These are phyloP conservation scores for Colletotrichum sp. DNA, from an alignment of 2,329 filamentous ascomycete genomes.

Conservation along the genomic window DNA sequence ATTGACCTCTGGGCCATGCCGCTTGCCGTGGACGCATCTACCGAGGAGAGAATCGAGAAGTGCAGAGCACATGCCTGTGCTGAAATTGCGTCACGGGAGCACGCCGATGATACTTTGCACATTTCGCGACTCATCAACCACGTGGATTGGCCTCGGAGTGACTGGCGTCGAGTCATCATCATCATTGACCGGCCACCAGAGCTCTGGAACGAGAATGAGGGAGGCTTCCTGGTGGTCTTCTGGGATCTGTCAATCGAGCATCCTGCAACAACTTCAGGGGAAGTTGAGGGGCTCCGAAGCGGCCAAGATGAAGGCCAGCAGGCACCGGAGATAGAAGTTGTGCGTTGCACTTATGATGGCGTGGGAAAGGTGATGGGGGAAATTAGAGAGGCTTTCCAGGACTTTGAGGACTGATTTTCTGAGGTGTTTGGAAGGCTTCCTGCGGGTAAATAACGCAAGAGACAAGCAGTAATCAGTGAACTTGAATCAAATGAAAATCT, in stretches of 20 bases:
- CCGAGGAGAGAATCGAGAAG: background rate
- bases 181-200: background rate
- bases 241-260: background rate
- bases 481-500: background rate
- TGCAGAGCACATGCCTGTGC: background rate
- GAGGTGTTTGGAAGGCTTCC: background rate
- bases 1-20: constrained; percentile 10
- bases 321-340: background rate
- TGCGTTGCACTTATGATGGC: background rate
- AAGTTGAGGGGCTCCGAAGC: background rate
- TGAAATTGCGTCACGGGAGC: background rate
- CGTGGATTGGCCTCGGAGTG: background rate
- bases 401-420: background rate
- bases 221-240: background rate
- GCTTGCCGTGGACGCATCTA: background rate
- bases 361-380: background rate
- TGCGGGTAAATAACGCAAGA: background rate
- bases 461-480: background rate
- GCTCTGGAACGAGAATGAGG: background rate
- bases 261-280: background rate
- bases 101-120: background rate
- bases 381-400: background rate
- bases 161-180: background rate
- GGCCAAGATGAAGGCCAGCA: background rate
- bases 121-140: background rate